phyloP scores from a whole-genome alignment of 225 moss, liverwort and hornwort species.

The Bryum argenteum region DNA sequence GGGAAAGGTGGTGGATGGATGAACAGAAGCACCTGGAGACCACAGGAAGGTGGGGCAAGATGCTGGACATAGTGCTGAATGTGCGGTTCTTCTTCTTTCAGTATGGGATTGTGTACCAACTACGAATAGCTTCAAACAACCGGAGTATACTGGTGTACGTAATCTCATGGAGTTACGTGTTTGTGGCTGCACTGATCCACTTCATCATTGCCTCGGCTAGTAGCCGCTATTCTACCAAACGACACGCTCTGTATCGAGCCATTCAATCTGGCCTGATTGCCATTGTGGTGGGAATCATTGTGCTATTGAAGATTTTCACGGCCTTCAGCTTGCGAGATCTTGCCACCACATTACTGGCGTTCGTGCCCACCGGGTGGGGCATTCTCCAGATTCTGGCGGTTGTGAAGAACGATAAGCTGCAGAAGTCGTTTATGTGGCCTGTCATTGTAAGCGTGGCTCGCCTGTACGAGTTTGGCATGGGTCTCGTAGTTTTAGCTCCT shows the following conservation, averaged over 20 bases:
- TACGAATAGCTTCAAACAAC: constrained; percentile 59
- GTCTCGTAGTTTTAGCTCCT: constrained; percentile 68
- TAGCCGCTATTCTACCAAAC: constrained; percentile 55
- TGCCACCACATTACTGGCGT: constrained; percentile 70
- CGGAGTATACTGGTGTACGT: constrained; percentile 80
- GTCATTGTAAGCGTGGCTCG: constrained; percentile 74
- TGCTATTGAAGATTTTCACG: constrained; percentile 65
- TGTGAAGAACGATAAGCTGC: constrained; percentile 53
- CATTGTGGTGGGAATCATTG: constrained; percentile 37
- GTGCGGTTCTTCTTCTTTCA: constrained; percentile 93
- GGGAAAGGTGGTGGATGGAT: constrained; percentile 86
- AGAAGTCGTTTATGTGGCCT: constrained; percentile 64
- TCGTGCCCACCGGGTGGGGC: constrained; percentile 83
- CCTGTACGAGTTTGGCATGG: constrained; percentile 77
- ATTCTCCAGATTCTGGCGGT: constrained; percentile 67
- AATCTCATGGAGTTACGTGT: constrained; percentile 76
- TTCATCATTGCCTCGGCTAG: constrained; percentile 50
- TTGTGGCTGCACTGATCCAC: constrained; percentile 63
- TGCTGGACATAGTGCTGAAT: constrained; percentile 68
- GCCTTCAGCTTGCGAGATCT: constrained; percentile 62
- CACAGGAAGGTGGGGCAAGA: constrained; percentile 81
- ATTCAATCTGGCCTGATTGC: constrained; percentile 63
- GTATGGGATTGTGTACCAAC: constrained; percentile 82
- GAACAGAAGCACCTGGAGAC: constrained; percentile 74
- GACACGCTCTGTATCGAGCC: constrained; percentile 65